A percentile compares a stretch with the other conserved stretches of the same genome.
Conservation (phyloP, 805 yeast species). For the Limtongia smithiae region DNA sequence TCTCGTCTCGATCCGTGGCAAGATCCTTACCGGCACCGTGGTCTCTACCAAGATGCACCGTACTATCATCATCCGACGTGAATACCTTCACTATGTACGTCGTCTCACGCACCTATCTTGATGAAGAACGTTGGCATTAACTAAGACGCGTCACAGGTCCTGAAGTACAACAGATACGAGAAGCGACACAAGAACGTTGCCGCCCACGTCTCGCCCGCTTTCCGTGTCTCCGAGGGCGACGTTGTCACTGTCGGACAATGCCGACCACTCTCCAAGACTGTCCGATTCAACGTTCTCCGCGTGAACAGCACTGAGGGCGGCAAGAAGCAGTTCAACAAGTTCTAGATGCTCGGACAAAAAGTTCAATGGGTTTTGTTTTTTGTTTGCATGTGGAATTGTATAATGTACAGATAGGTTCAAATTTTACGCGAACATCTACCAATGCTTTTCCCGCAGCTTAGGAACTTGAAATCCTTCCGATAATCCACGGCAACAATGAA, state of each 20-base stretch:
- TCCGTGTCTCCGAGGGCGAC: slow-evolving; percentile 99
- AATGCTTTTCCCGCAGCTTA: neutral
- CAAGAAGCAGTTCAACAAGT: slow-evolving; percentile 93
- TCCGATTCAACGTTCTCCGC: slow-evolving; percentile 98
- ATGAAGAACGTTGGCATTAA: neutral
- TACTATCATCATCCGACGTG: slow-evolving; percentile 99
- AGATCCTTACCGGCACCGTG: slow-evolving; percentile 98
- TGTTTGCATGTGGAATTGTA: slow-evolving; percentile 23
- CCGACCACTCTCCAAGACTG: slow-evolving; percentile 99
- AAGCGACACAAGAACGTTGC: slow-evolving; percentile 99
- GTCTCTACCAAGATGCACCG: slow-evolving; percentile 99
- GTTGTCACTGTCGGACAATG: slow-evolving; percentile 99
- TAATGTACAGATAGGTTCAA: slow-evolving; percentile 15
- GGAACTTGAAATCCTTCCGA: neutral
- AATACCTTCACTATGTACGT: slow-evolving; percentile 85
- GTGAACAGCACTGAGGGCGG: slow-evolving; percentile 77
- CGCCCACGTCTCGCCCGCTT: slow-evolving; percentile 99
- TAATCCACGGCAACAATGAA: neutral
- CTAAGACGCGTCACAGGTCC: slow-evolving; percentile 47
- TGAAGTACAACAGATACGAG: slow-evolving; percentile 99
- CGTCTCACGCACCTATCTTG: neutral
- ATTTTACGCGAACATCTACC: neutral
- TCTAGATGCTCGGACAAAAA: slow-evolving; percentile 46
- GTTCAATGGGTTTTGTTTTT: slow-evolving; percentile 19
- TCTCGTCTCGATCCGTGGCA: slow-evolving; percentile 97